Base-by-base conservation (phyloP, 2,329 filamentous ascomycete genomes). In the Ophiostoma triangulosporum region DNA sequence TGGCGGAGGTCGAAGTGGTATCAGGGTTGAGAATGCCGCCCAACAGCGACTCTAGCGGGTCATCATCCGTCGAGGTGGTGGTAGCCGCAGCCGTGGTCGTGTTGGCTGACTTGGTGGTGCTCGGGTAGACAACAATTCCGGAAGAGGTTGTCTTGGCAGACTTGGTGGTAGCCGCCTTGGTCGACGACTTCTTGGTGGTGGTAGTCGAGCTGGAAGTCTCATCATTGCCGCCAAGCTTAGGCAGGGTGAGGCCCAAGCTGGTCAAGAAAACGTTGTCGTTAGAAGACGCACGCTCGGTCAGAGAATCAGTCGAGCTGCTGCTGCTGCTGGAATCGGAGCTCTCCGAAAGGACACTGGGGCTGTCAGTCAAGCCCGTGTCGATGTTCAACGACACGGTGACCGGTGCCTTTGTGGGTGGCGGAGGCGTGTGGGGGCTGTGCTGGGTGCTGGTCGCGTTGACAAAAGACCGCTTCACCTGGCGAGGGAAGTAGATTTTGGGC, bases 401-500 rank as follows among this genome's bases (percentile, higher is more conserved):
- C 49, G 58, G 55, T 4, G 56, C 55, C 17, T 51, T 26, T 2
- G 60, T 60, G 4, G 62, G 58, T 36, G 62, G 58, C 38, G 60
- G 60, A 40, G 63, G 50, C 11, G 57, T 27, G 33, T 62, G 60
- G n/a, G 62, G 60, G 49, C 58, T 60, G 27, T 60, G 53, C 51
- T 63, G 62, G 38, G 68, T 68, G 56, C 64, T 62, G n/a, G 71
- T 73, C 14, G 63, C 64, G 61, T 76, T 76, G 56, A 61, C 60
- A 52, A 72, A 68, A 55, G 74, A 68, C 53, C 76, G 71, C 66
- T 74, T 80, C 60, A 81, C 68, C 43, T 78, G 70, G 54, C 73
- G 70, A 12, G 78, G 78, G 57, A 75, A 80, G 63, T 80, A 81
- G 61, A 78, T 76, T 62, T 70, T 73, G 17, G 76, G 76, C 57